A percentile compares a stretch with the other conserved stretches of the same genome.
Evolutionary conservation across 2,329 filamentous ascomycete genomes (phyloP).

Genomic region (Colletotrichum sp.): DNA sequence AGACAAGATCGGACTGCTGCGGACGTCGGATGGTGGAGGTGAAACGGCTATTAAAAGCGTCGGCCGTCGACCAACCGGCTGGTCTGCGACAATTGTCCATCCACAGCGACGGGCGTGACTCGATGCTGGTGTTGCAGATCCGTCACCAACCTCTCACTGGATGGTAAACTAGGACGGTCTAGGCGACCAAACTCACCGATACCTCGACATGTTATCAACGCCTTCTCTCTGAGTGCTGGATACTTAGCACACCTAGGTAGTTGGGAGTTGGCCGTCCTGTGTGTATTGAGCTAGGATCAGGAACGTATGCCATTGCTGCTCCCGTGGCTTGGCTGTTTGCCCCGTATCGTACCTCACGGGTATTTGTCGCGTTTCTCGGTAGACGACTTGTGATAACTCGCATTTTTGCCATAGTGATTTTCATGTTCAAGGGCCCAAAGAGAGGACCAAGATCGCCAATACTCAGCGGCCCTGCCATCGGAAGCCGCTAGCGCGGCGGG

Average conservation of each 20-base stretch:
- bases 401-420: not conserved
- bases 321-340: not conserved
- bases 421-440: not conserved
- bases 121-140: constrained; percentile 17
- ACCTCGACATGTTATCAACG: not conserved
- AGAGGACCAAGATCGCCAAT: not conserved
- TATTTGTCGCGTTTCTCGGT: not conserved
- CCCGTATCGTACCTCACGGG: not conserved
- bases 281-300: not conserved
- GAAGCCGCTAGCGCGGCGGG: not conserved
- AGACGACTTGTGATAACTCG: not conserved
- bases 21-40: constrained; percentile 2
- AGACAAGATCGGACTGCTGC: not conserved
- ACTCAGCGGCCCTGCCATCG: constrained; percentile 5
- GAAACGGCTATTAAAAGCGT: constrained; percentile 21
- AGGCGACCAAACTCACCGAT: not conserved
- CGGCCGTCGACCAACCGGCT: constrained; percentile 5
- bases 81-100: constrained; percentile 7
- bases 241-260: not conserved
- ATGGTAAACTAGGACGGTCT: not conserved
- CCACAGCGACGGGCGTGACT: constrained; percentile 1
- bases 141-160: not conserved
- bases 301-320: not conserved
- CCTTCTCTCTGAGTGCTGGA: not conserved
- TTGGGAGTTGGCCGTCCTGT: not conserved